Conservation (phyloP, 345 rosid genomes). For the Eucalyptus victrix region DNA sequence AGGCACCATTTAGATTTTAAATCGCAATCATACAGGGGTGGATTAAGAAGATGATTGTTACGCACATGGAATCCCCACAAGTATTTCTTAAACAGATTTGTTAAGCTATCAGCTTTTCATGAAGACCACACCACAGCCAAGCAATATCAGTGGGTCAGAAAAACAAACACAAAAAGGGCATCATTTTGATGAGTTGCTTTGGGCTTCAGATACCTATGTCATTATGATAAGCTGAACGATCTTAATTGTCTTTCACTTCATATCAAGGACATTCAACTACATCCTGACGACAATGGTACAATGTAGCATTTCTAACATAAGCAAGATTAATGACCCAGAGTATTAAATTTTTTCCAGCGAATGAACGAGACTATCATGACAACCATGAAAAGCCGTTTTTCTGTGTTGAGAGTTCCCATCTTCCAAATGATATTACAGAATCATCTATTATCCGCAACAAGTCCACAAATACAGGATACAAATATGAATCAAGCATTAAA, state of each 20-base stretch:
- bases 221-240: neutral
- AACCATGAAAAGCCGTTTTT: neutral
- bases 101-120: neutral
- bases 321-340: neutral
- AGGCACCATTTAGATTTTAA: neutral
- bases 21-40: neutral
- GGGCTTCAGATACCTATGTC: neutral
- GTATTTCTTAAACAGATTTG: neutral
- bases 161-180: neutral
- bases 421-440: neutral
- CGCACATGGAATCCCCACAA: neutral
- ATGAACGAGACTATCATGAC: neutral
- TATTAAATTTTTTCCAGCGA: neutral
- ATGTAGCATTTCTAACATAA: neutral
- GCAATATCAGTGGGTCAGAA: neutral
- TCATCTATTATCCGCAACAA: neutral
- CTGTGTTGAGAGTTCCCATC: neutral
- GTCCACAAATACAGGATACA: neutral
- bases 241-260: neutral
- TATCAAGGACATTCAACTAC: neutral
- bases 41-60: neutral
- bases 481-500: neutral
- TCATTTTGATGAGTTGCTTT: neutral
- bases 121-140: neutral
- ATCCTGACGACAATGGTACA: neutral